Percentiles rank a stretch among this genome's conserved stretches.
Conservation (phyloP, 306 rosid genomes). For the Medicago ruthenica region DNA sequence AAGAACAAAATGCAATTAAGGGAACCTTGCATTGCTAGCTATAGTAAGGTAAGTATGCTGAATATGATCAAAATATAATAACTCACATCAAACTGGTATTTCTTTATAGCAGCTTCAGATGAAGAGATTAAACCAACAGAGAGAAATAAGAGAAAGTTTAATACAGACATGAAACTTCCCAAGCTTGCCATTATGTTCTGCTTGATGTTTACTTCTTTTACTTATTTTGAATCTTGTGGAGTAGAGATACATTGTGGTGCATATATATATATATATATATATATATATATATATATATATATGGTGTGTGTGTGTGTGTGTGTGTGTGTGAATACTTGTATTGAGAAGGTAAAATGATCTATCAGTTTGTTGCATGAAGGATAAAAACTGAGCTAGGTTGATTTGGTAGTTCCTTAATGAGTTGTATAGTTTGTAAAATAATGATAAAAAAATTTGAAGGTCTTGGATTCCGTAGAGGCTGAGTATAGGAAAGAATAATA, state of each 20-base stretch:
- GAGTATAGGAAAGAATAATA: neutral
- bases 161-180: constrained; percentile 6
- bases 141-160: constrained; percentile 34
- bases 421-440: neutral
- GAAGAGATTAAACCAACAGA: constrained; percentile 56
- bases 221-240: neutral
- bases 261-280: neutral
- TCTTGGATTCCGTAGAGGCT: constrained; percentile 4
- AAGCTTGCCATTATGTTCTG: constrained; percentile 17
- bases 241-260: neutral
- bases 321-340: neutral
- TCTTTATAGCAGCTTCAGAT: constrained; percentile 73
- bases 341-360: neutral
- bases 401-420: constrained; percentile 3
- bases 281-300: too few relatives aligned
- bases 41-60: neutral
- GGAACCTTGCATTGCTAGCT: neutral
- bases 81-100: constrained; percentile 85
- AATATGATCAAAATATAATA: constrained; percentile 17
- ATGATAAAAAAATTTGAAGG: constrained; percentile 10
- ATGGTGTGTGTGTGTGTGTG: too few relatives aligned
- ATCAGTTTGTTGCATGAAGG: constrained; percentile 7
- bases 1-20: neutral
- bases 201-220: neutral
- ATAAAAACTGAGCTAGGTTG: neutral